Evolutionary conservation across 2,329 filamentous ascomycete species (phyloP), one percentile per base, ranked within the genome.

Genomic region (Colletotrichum sp.): DNA sequence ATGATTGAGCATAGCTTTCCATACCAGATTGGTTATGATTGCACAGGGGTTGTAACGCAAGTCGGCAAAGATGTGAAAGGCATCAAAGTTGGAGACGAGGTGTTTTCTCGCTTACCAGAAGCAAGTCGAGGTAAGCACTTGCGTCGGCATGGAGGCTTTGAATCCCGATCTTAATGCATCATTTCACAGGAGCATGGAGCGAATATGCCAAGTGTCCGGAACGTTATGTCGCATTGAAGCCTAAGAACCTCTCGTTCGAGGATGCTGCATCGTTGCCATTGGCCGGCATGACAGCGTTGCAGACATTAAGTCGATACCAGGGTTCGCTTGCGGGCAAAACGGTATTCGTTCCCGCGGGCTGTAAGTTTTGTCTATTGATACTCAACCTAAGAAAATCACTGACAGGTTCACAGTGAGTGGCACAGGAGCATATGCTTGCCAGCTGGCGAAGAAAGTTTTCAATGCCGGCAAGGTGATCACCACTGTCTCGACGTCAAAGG

Each of bases 151-250:
- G 18, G 38, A 7, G 18, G 38, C 1, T 2, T n/a, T 12, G 9
- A 4, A n/a, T 7, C 1, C 4, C 1, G 18, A 1, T 4, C 0
- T n/a, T 48, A 12, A 48, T 1, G 3, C 38, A 2, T 48, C 1
- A 7, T 48, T 0, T n/a, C 38, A 48, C 10, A 48, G 38, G 38
- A 48, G 38, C 38, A n/a, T 48, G 38, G 38, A 48, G 38, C 38
- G 38, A 48, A 12, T 48, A 48, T 12, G 38, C 38, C 18, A 48
- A 48, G 3, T 48, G 38, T 3, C 38, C 18, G 38, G 38, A 48
- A 48, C 38, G 1, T 2, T 48, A n/a, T 48, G 38, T 48, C 18
- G 38, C 38, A 6, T 48, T 48, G 38, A 48, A 48, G 38, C 38
- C 38, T 3, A 48, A 43, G 6, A 48, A 48, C 6, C 3, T 48